Conservation (phyloP, 768 basidiomycete species). For the Tubosaeta brunneosetosa region DNA sequence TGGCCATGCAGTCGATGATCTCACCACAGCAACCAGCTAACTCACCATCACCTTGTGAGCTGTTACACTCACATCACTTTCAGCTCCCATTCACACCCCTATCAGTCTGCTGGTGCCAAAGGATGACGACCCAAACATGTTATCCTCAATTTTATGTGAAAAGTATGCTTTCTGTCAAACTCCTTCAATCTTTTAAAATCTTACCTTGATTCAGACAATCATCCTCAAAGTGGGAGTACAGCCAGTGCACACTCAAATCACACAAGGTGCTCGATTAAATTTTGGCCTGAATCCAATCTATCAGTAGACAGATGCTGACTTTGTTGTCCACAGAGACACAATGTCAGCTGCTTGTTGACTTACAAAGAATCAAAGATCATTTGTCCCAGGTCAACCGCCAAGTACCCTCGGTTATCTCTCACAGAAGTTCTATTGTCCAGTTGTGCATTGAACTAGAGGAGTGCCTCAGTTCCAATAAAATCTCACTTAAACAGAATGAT, state of each 20-base stretch:
- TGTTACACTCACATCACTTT: too few relatives aligned
- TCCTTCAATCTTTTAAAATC: too few relatives aligned
- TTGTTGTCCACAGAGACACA: background rate
- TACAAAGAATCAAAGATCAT: background rate
- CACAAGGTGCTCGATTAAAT: background rate
- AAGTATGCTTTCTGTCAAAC: too few relatives aligned
- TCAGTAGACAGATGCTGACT: background rate
- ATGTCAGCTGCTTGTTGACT: background rate
- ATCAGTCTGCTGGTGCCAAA: too few relatives aligned
- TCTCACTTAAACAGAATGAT: too few relatives aligned
- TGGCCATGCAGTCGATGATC: too few relatives aligned
- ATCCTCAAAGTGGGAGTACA: background rate
- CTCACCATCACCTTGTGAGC: too few relatives aligned
- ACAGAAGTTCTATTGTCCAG: background rate
- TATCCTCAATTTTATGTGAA: too few relatives aligned
- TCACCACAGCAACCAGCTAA: too few relatives aligned
- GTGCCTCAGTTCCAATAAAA: background rate
- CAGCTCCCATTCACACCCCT: background rate
- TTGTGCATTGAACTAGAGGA: background rate
- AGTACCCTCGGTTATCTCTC: background rate
- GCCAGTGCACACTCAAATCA: background rate
- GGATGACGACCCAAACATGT: too few relatives aligned
- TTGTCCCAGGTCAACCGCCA: background rate
- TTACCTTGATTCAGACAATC: too few relatives aligned
- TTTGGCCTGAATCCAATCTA: background rate